phyloP scores from a whole-genome alignment of 805 yeast species.

The Candida maris region DNA sequence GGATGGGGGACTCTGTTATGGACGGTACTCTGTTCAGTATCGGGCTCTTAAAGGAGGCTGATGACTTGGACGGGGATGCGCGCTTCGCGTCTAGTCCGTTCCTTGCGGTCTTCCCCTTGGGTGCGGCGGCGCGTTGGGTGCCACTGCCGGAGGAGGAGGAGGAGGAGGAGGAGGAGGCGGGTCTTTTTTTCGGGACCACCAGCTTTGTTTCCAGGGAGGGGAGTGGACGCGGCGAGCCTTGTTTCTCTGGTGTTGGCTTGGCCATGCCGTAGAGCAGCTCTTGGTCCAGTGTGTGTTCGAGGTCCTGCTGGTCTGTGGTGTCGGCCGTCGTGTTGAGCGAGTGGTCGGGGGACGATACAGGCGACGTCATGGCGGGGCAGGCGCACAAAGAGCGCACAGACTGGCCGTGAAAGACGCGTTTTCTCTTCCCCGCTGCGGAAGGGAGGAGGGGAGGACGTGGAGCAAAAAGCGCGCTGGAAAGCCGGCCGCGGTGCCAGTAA shows the following conservation, averaged over 20 bases:
- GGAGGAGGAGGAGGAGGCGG: conserved; percentile 2
- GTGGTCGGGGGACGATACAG: too few species aligned
- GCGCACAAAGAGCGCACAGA: too few species aligned
- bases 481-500: too few species aligned
- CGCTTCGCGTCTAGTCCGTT: conserved; percentile 1
- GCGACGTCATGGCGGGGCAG: too few species aligned
- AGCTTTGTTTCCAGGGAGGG: conserved; percentile 19
- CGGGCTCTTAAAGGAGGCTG: conserved; percentile 22
- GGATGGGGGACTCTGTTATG: conserved; percentile 22
- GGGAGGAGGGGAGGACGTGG: too few species aligned
- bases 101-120: conserved; percentile 2
- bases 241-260: conserved; percentile 26
- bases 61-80: conserved; percentile 17
- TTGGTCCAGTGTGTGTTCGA: conserved; percentile 14
- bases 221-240: conserved; percentile 12
- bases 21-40: conserved; percentile 17
- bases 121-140: not conserved
- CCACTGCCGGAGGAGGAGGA: not conserved
- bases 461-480: too few species aligned
- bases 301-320: not conserved
- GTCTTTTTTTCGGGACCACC: conserved; percentile 22
- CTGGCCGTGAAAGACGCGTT: too few species aligned
- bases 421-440: too few species aligned
- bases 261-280: conserved; percentile 24
- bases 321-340: too few species aligned